Evolutionary conservation across 2,329 filamentous ascomycete species (phyloP).

Genomic region (Endothia cerciana): DNA sequence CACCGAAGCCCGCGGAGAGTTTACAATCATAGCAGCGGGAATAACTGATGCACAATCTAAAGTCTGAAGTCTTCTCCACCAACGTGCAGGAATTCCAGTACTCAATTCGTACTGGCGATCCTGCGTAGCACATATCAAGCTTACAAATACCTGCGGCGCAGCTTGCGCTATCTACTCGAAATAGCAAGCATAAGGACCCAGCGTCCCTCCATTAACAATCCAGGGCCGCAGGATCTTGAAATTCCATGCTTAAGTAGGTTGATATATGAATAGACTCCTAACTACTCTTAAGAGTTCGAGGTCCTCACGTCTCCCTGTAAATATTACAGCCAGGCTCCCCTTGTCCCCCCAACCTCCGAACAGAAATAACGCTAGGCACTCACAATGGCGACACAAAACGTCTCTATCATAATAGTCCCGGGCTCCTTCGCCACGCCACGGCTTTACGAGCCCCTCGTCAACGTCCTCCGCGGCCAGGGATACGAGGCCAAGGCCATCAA

Average conservation of each 20-base stretch:
- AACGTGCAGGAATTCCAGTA: background rate
- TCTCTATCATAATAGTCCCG: constrained; percentile 23
- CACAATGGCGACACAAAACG: background rate
- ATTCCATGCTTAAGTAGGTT: too few species aligned
- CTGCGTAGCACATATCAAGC: background rate
- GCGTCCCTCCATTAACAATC: too few species aligned
- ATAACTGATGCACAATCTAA: background rate
- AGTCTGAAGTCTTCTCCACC: background rate
- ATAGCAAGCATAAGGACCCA: background rate
- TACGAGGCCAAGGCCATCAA: constrained; percentile 14
- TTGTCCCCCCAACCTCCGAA: background rate
- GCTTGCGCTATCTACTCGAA: too few species aligned
- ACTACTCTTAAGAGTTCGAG: too few species aligned
- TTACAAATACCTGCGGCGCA: background rate
- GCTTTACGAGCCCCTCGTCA: constrained; percentile 19
- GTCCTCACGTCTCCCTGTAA: too few species aligned
- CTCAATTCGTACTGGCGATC: background rate
- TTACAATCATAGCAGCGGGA: too few species aligned
- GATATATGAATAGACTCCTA: too few species aligned
- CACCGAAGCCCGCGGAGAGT: too few species aligned
- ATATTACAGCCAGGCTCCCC: too few species aligned
- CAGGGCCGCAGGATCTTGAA: too few species aligned
- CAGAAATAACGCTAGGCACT: background rate
- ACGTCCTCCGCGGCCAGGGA: constrained; percentile 12
- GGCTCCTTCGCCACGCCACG: constrained; percentile 24